A percentile compares a stretch with the other conserved stretches of the same genome.
These are phyloP conservation scores for Cladorrhinum sp. DNA, from an alignment of 2,329 filamentous ascomycete genomes.

Conservation along the genomic window DNA sequence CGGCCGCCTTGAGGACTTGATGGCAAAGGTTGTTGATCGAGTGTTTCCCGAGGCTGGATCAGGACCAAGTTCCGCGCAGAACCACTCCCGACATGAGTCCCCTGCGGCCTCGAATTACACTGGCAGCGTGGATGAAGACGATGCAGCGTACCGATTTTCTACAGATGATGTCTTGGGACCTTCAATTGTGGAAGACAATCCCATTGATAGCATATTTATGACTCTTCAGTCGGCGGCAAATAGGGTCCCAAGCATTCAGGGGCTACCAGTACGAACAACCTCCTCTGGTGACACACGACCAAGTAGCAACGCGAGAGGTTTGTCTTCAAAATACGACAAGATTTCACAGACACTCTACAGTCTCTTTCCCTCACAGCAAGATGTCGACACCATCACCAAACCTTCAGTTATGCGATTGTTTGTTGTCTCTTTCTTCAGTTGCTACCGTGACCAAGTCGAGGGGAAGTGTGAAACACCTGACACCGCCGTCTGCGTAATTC, in stretches of 20 bases:
- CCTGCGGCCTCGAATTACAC: conserved; percentile 1
- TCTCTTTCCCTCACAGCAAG: conserved; percentile 35
- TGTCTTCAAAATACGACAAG: conserved; percentile 32
- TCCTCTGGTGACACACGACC: not conserved
- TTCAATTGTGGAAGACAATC: not conserved
- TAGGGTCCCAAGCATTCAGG: not conserved
- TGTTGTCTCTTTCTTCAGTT: conserved; percentile 33
- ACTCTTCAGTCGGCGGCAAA: not conserved
- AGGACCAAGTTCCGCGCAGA: not conserved
- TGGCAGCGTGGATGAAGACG: not conserved
- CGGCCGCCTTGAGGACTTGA: conserved; percentile 45
- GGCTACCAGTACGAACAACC: not conserved
- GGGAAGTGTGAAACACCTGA: conserved; percentile 28
- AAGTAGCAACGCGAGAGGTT: conserved; percentile 22
- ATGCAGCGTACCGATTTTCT: not conserved
- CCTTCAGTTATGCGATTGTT: conserved; percentile 30
- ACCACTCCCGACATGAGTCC: not conserved
- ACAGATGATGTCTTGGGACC: not conserved
- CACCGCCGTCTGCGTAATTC: conserved; percentile 29
- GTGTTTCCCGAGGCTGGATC: conserved; percentile 28
- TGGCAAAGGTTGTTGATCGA: conserved; percentile 44
- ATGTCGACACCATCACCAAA: conserved; percentile 33
- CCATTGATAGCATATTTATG: not conserved
- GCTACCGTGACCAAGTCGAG: conserved; percentile 32
- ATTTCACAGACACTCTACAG: conserved; percentile 33